Evolutionary conservation across 495 filamentous ascomycete species (phyloP), one percentile per base, ranked within the genome.

Genomic region (Lasiosphaeria ovina): DNA sequence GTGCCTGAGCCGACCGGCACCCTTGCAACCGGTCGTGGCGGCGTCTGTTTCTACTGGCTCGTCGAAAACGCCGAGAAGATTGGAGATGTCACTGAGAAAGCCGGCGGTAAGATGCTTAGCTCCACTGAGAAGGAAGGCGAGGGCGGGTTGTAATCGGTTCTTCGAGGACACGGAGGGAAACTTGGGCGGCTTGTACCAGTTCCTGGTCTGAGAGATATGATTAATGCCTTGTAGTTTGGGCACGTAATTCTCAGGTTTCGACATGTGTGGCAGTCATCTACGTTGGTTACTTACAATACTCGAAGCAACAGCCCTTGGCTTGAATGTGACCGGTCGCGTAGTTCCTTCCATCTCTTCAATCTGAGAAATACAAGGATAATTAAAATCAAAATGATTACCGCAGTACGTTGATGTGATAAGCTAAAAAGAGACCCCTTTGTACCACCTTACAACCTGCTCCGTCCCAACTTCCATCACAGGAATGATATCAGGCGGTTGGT

Each of bases 141-240:
- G 10, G 24, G 14, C 4, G 62, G 58, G 4, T 55, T 61, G 54
- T 65, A 65, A 65, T 54, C 58, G 62, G 1, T 65, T 45, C 35
- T 65, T 65, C 34, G 58, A 65, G 51, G 62, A 65, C 35, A 58
- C 51, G 0, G 62, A 65, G 35, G 62, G 62, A 12, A 61, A 58
- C 33, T 16, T 65, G 40, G 62, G 62, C 3, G 55, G 34, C 33
- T 55, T 60, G 4, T 65, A 65, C 36, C 54, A 58, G 58, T 50
- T 58, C 0, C 44, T 47, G 6, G 44, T 1, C 12, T 47, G 44
- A 47, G 24, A 24, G 24, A 24, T 24, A 24, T 2, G 24, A 24
- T 24, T 2, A 24, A 2, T 24, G 24, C 24, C 24, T 24, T 24
- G 24, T 24, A 24, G 24, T 24, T 24, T 24, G 24, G 24, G 24